phyloP scores from a whole-genome alignment of 108 stramenopile species.

The Craspedostauros australis region DNA sequence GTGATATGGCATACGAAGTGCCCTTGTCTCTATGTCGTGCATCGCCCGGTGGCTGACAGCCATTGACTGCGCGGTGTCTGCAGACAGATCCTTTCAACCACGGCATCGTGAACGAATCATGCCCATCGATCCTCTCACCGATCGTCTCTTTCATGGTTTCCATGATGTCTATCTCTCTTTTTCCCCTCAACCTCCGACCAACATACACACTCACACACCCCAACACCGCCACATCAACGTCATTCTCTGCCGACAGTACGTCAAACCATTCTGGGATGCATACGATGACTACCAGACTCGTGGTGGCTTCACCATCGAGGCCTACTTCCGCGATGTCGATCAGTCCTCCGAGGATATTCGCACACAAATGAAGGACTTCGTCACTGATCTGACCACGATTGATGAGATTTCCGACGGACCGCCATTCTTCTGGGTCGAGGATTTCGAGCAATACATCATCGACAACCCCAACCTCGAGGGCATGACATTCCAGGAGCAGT shows the following conservation, averaged over 20 bases:
- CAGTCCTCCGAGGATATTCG: slow-evolving; percentile 9
- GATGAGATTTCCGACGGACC: slow-evolving; percentile 6
- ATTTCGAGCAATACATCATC: slow-evolving; percentile 14
- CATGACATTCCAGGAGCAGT: slow-evolving; percentile 10
- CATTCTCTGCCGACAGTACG: not conserved
- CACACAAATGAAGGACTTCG: slow-evolving; percentile 14
- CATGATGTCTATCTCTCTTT: too few species aligned
- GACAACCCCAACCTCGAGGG: not conserved
- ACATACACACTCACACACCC: too few species aligned
- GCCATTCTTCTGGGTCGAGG: slow-evolving; percentile 19
- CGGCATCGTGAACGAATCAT: too few species aligned
- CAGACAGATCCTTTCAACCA: too few species aligned
- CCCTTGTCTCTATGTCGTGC: too few species aligned
- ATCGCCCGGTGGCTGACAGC: too few species aligned
- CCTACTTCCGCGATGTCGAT: slow-evolving; percentile 23
- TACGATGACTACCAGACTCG: slow-evolving; percentile 8
- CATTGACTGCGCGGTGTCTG: too few species aligned
- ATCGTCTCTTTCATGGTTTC: too few species aligned
- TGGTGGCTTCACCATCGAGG: not conserved
- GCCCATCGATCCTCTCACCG: too few species aligned
- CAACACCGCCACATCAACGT: too few species aligned
- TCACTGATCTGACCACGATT: slow-evolving; percentile 17
- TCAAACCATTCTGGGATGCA: not conserved
- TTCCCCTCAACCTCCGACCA: too few species aligned
- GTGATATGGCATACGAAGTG: too few species aligned